Conservation (phyloP, 805 yeast species). For the Cyberlindnera mycetangii region DNA sequence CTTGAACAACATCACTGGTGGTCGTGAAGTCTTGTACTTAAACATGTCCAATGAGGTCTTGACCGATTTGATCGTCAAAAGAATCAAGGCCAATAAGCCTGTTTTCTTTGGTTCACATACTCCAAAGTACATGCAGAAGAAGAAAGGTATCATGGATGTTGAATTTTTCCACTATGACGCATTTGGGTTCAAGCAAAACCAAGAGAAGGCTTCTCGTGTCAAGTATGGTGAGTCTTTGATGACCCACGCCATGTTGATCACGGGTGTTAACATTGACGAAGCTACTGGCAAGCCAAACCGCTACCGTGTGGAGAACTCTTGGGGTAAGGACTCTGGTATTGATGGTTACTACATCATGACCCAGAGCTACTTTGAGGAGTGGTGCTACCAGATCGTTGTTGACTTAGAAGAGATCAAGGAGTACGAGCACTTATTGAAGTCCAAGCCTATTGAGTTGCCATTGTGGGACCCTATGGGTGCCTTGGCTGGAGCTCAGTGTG, state of each 20-base stretch:
- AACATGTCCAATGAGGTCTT: constrained; percentile 60
- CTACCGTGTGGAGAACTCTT: constrained; percentile 74
- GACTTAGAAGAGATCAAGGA: constrained; percentile 45
- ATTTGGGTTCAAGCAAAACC: constrained; percentile 50
- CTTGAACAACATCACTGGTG: constrained; percentile 69
- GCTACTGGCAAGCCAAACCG: constrained; percentile 52
- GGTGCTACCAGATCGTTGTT: constrained; percentile 69
- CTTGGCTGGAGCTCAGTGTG: constrained; percentile 38
- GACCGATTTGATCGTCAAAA: constrained; percentile 59
- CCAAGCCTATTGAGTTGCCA: constrained; percentile 54
- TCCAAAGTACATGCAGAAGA: constrained; percentile 65
- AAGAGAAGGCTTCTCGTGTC: constrained; percentile 66
- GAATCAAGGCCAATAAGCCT: constrained; percentile 70
- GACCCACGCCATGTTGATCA: constrained; percentile 90
- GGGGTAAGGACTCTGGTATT: constrained; percentile 68
- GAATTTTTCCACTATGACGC: constrained; percentile 64
- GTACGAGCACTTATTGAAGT: constrained; percentile 32
- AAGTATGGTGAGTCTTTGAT: constrained; percentile 67
- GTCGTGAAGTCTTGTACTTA: constrained; percentile 67
- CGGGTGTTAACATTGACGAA: constrained; percentile 74
- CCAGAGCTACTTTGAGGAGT: constrained; percentile 71
- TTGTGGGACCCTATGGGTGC: constrained; percentile 85
- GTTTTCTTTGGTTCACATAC: constrained; percentile 89
- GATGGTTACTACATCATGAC: constrained; percentile 72
- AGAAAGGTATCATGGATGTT: constrained; percentile 69